Conservation (phyloP, 1,284 basidiomycete species). For the Microbotryomycetes sp. region DNA sequence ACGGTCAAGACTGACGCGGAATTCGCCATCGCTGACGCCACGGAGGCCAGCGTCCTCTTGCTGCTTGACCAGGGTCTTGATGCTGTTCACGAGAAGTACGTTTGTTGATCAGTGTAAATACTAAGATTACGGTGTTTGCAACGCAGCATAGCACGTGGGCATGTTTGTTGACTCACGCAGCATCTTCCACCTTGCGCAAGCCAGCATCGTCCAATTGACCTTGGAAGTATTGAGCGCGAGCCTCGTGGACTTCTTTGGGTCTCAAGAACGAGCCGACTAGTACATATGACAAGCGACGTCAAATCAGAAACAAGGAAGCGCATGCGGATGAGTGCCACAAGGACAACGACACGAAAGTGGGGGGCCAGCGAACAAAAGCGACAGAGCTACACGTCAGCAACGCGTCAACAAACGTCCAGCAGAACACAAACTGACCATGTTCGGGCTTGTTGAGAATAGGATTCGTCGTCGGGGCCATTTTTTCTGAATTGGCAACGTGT, state of each 20-base stretch:
- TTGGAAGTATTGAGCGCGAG: slow-evolving; percentile 47
- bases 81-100: no score
- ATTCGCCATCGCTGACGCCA: slow-evolving; percentile 59
- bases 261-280: slow-evolving; percentile 55
- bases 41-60: slow-evolving; percentile 52
- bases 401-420: not conserved
- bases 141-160: no score
- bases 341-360: not conserved
- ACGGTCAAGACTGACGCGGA: slow-evolving; percentile 29
- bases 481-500: not conserved
- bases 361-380: not conserved
- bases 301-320: not conserved
- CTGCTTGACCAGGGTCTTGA: slow-evolving; percentile 51
- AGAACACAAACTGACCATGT: slow-evolving; percentile 5
- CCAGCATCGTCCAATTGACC: slow-evolving; percentile 47
- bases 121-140: no score
- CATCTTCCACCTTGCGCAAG: slow-evolving; percentile 51
- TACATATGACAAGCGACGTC: not conserved
- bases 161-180: slow-evolving; percentile 30
- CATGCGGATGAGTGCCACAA: not conserved
- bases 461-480: slow-evolving; percentile 1
- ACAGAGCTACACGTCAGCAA: not conserved
- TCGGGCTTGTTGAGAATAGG: slow-evolving; percentile 10
- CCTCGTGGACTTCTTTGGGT: slow-evolving; percentile 50
- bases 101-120: no score